A percentile compares a stretch with the other conserved stretches of the same genome.
phyloP scores from a whole-genome alignment of 2,329 filamentous ascomycete genomes.

The Diplodia seriata region DNA sequence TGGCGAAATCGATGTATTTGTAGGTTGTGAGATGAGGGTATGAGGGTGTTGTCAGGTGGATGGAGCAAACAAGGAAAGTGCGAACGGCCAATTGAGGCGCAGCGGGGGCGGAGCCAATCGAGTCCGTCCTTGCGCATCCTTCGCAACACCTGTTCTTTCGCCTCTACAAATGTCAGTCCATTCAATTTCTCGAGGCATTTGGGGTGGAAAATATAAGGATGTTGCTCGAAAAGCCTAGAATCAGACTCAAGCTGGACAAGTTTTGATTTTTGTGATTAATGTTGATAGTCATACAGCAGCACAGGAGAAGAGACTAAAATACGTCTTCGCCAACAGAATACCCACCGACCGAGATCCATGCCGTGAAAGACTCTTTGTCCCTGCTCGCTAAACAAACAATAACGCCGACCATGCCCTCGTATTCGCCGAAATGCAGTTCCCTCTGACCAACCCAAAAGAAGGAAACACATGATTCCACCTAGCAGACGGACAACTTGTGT shows the following conservation, averaged over 20 bases:
- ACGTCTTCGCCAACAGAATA: not conserved
- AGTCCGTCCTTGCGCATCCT: slow-evolving; percentile 1
- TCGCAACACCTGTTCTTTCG: not conserved
- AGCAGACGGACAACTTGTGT: not conserved
- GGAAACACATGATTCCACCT: not conserved
- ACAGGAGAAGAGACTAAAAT: not conserved
- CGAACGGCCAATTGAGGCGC: slow-evolving; percentile 6
- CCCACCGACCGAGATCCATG: slow-evolving; percentile 5
- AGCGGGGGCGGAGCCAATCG: slow-evolving; percentile 9
- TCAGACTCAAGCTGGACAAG: not conserved
- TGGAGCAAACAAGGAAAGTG: slow-evolving; percentile 6
- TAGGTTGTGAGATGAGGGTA: not conserved
- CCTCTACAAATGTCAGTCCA: not conserved
- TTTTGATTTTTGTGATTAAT: slow-evolving; percentile 3
- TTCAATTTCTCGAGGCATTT: not conserved
- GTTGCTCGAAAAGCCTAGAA: not conserved
- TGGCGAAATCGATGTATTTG: slow-evolving; percentile 3
- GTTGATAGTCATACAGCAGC: slow-evolving; percentile 12
- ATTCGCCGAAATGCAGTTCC: not conserved
- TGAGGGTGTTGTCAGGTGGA: slow-evolving; percentile 1
- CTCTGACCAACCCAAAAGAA: not conserved
- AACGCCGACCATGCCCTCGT: slow-evolving; percentile 28
- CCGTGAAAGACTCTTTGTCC: not conserved
- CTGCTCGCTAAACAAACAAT: not conserved
- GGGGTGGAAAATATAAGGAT: not conserved